These are phyloP conservation scores for Inonotus hispidus DNA, from an alignment of 1,284 basidiomycete genomes.

Conservation along the genomic window DNA sequence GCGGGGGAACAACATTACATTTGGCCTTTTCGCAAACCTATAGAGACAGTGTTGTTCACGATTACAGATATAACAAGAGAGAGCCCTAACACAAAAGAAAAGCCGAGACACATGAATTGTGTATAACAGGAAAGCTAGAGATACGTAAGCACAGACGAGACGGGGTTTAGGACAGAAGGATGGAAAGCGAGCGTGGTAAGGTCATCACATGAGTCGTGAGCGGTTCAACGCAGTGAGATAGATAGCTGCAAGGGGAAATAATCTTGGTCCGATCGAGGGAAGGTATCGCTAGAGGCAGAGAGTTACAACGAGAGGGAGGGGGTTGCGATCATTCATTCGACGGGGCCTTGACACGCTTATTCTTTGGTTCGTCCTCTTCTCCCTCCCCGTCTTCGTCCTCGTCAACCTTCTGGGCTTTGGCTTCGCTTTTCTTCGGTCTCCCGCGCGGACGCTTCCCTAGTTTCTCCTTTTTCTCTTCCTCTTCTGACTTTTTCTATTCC, in stretches of 20 bases:
- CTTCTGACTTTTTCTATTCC: conserved; percentile 45
- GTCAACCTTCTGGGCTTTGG: conserved; percentile 48
- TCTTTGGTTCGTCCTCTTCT: conserved; percentile 67
- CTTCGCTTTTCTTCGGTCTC: conserved; percentile 65
- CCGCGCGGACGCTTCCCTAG: conserved; percentile 56
- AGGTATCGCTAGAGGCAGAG: conserved; percentile 9
- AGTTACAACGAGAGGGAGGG: neutral
- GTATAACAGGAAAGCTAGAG: conserved; percentile 12
- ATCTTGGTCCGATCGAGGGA: conserved; percentile 7
- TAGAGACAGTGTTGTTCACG: conserved; percentile 14
- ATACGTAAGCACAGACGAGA: conserved; percentile 8
- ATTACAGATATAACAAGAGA: conserved; percentile 12
- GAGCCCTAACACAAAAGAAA: conserved; percentile 2
- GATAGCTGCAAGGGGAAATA: conserved; percentile 5
- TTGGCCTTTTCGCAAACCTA: conserved; percentile 12
- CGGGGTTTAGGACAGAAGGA: neutral
- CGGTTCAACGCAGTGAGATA: conserved; percentile 4
- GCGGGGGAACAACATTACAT: conserved; percentile 16
- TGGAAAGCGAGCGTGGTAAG: neutral
- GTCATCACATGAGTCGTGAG: conserved; percentile 11
- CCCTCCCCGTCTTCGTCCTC: conserved; percentile 52
- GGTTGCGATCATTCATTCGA: conserved; percentile 7
- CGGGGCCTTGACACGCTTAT: conserved; percentile 27
- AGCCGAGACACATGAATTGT: conserved; percentile 5
- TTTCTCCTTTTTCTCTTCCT: conserved; percentile 32